Conservation (phyloP, 345 rosid genomes). For the Populus simonii region DNA sequence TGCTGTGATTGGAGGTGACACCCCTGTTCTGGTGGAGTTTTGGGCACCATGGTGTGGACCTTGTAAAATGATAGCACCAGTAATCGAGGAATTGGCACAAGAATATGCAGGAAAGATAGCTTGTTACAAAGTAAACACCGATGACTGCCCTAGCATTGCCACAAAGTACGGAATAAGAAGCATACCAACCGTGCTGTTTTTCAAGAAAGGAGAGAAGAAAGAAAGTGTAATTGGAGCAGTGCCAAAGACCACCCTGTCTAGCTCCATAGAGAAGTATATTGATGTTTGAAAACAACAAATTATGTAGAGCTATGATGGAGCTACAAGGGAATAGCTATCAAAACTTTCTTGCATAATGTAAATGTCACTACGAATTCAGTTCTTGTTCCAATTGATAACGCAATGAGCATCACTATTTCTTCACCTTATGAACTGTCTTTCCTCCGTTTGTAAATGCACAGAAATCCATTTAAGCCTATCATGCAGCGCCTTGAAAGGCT, state of each 20-base stretch:
- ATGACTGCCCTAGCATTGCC: conserved; percentile 61
- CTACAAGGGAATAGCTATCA: not conserved
- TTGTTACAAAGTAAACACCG: conserved; percentile 68
- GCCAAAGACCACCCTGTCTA: conserved; percentile 58
- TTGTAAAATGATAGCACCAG: conserved; percentile 68
- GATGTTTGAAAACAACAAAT: conserved; percentile 26
- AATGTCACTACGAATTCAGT: not conserved
- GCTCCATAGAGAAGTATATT: conserved; percentile 54
- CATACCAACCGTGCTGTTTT: conserved; percentile 69
- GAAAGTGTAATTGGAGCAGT: conserved; percentile 77
- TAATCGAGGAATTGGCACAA: conserved; percentile 56
- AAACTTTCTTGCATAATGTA: not conserved
- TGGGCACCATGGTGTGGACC: conserved; percentile 93
- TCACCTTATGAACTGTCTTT: not conserved
- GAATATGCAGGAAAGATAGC: conserved; percentile 59
- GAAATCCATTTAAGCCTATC: not conserved
- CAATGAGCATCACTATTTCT: not conserved
- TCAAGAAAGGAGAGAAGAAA: conserved; percentile 68
- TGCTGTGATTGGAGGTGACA: conserved; percentile 35
- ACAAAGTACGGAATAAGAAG: conserved; percentile 61
- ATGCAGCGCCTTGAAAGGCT: not conserved
- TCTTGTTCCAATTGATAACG: not conserved
- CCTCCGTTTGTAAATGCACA: not conserved
- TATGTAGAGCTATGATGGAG: not conserved
- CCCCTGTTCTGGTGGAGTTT: conserved; percentile 62